Percentiles rank a stretch among this genome's conserved stretches.
Conservation (phyloP, 495 filamentous ascomycete species). For the Bryoglossum gracile region DNA sequence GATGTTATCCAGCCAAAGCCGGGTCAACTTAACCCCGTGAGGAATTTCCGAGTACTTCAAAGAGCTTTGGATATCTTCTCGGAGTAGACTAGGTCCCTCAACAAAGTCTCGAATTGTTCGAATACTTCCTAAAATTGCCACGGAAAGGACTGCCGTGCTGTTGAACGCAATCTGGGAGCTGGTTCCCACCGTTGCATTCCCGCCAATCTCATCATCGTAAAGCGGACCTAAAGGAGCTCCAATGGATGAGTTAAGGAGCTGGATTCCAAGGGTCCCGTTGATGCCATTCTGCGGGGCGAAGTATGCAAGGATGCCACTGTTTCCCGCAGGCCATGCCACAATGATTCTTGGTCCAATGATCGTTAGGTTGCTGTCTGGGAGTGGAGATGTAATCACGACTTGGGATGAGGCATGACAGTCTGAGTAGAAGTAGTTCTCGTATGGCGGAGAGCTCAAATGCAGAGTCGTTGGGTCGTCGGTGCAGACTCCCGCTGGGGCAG, state of each 20-base stretch:
- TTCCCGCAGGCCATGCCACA: slow-evolving; percentile 58
- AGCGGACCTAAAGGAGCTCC: slow-evolving; percentile 30
- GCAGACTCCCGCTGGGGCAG: slow-evolving; percentile 5
- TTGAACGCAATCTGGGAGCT: slow-evolving; percentile 47
- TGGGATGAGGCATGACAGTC: slow-evolving; percentile 50
- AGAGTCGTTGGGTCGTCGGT: slow-evolving; percentile 25
- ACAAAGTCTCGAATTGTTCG: slow-evolving; percentile 54
- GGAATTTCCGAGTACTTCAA: slow-evolving; percentile 32
- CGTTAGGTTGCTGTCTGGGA: slow-evolving; percentile 43
- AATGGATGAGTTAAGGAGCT: slow-evolving; percentile 39
- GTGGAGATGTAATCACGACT: slow-evolving; percentile 51
- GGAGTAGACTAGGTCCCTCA: slow-evolving; percentile 48
- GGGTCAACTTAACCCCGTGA: slow-evolving; percentile 39
- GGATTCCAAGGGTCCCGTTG: slow-evolving; percentile 47
- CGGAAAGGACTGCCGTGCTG: slow-evolving; percentile 42
- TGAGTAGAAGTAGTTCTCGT: slow-evolving; percentile 59
- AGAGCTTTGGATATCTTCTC: slow-evolving; percentile 44
- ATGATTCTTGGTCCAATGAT: slow-evolving; percentile 49
- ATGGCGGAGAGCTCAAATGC: slow-evolving; percentile 33
- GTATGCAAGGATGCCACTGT: slow-evolving; percentile 50
- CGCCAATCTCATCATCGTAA: slow-evolving; percentile 27
- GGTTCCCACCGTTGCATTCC: slow-evolving; percentile 42
- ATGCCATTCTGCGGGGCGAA: slow-evolving; percentile 46
- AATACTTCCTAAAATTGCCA: slow-evolving; percentile 53
- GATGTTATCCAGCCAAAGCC: slow-evolving; percentile 55